Evolutionary conservation across 768 basidiomycete genomes (phyloP), one percentile per base, ranked within the genome.

Genomic region (Mycena vitilis): DNA sequence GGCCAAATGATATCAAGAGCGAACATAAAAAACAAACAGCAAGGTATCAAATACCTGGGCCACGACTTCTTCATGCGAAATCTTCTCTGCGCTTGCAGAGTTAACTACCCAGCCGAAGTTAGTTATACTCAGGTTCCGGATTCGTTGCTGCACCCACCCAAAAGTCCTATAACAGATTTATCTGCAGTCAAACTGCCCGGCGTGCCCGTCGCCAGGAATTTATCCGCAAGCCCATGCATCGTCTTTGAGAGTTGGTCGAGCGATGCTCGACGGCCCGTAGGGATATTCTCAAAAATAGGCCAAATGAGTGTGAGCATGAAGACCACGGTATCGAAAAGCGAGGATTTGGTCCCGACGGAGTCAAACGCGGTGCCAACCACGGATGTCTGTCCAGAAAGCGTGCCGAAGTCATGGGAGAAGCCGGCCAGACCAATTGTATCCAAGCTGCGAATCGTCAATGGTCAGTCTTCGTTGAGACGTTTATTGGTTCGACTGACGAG

Each of bases 351-450:
- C 30, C 64, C 64, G 23, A 59, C 1, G 11, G 56, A 40, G 30
- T 65, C 64, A 30, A 65, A 59, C 15, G 20, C 47, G 2, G 48
- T 12, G 13, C 47, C 38, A 23, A 65, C 45, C 5, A 23, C 13
- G 0, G 57, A 65, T 2, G 34, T 52, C 5, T 59, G 20, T 40
- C 64, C 64, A 42, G 64, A 40, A 12, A 65, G 51, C 15, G 64
- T 53, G 38, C 51, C 38, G 22, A 65, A 65, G 30, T 65, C 63
- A 22, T 65, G 56, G 6, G 63, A 65, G 25, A 65, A 65, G 47
- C 64, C 57, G 1, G 64, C 64, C 9, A 65, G 51, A 4, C 64
- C 57, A 40, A 65, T 65, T 22, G 64, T 59, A 25, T 65, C 64
- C 3, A 65, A 49, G 37, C 64, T 65, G 40, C 13, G 15, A n/a